Base-by-base conservation (phyloP, 176 grass and related monocot genomes). In the Oryza glumipatula region DNA sequence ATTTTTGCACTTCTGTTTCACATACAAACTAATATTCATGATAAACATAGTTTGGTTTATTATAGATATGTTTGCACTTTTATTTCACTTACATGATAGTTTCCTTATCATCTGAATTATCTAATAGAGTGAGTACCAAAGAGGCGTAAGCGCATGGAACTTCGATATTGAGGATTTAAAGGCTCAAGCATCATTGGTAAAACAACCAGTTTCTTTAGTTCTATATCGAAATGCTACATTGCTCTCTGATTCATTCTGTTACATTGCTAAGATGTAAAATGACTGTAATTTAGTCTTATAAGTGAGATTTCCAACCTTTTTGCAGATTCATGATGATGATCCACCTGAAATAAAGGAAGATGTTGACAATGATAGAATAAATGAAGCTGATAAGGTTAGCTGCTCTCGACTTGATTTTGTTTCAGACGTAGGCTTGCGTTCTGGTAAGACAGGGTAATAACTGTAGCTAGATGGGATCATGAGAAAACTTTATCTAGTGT, bases 81-180 rank as follows among this genome's bases (percentile, higher is more conserved):
- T 1, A 11, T 86, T 72, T 35, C 19, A 67, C 49, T 33, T 65
- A 46, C 9, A 6, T 19, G 12, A 66, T 61, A 83, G 52, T 75
- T 67, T 77, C 17, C 17, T 56, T 72, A 16, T 74, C 46, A 7
- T 90, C 41, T 76, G 7, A 58, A 51, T 86, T 15, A 8, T 85
- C 9, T 44, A 76, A 73, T 82, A 95, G 91, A 98, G 91, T 77
- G 89, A 96, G 56, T 99, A 99, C 71, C 93, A 99, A 88, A 85
- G 96, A 76, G 96, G 96, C 64, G 96, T 99, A 70, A 99, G 96
- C 83, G 93, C 93, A 23, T 99, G 96, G 96, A 92, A 99, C 74
- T 99, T 99, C 51, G 96, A 99, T 88, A 96, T 99, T 19, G 96
- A 99, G 80, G 96, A 96, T 86, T 87, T 99, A 41, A 99, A 99